phyloP scores from a whole-genome alignment of 257 asterid genomes.

The Paulownia fortunei region DNA sequence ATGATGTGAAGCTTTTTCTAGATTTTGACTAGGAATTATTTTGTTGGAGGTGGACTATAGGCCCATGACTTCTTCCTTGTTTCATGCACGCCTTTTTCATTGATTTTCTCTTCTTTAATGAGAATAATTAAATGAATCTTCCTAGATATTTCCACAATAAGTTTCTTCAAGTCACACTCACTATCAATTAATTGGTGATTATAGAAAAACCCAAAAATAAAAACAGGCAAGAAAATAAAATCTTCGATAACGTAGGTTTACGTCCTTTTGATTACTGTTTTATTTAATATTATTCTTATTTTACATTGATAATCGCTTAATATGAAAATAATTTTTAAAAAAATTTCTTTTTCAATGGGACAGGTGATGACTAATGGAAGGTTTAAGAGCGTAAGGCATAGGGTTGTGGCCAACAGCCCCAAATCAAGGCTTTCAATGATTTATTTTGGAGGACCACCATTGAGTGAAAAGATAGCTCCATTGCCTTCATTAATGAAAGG shows the following conservation, averaged over 20 bases:
- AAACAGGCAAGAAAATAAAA: background rate
- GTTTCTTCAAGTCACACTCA: constrained; percentile 3
- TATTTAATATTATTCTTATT: background rate
- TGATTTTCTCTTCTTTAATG: no score
- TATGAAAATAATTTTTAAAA: no score
- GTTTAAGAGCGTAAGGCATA: constrained; percentile 60
- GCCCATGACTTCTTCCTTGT: constrained; percentile 4
- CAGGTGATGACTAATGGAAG: constrained; percentile 74
- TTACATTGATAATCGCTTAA: no score
- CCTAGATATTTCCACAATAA: background rate
- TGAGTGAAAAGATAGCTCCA: constrained; percentile 70
- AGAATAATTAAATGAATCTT: constrained; percentile 19
- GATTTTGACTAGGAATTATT: constrained; percentile 31
- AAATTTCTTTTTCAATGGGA: no score
- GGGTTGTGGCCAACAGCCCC: constrained; percentile 56
- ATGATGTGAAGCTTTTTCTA: constrained; percentile 38
- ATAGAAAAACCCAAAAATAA: background rate
- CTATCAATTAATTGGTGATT: background rate
- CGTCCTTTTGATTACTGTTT: background rate
- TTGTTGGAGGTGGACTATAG: constrained; percentile 4
- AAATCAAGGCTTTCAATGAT: constrained; percentile 66
- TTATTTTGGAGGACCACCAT: constrained; percentile 72
- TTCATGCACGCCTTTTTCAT: constrained; percentile 12
- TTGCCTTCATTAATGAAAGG: constrained; percentile 60
- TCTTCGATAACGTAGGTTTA: no score